Evolutionary conservation across 2,329 filamentous ascomycete genomes (phyloP), one percentile per base, ranked within the genome.

Genomic region (Thyridium curvatum): DNA sequence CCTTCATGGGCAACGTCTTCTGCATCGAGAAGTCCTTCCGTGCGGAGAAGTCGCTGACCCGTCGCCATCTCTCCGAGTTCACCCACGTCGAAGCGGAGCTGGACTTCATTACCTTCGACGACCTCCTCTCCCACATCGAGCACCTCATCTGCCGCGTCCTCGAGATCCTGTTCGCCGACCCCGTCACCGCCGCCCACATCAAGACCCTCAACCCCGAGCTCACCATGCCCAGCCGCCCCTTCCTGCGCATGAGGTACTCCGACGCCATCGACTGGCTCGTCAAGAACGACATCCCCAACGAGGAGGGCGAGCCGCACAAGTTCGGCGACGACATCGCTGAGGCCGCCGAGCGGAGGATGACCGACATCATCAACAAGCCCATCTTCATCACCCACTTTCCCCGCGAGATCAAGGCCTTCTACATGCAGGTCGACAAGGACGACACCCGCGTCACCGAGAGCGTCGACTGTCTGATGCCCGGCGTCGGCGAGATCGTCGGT

Each of bases 11-110:
- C 51, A 87, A 96, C 59, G 89, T 96, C 38, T 98, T 94, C 76
- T 97, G 91, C 60, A 91, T 98, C 54, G 90, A 95, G 65, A 95
- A 95, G 64, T 97, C 91, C 2, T 98, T 98, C 82, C 90, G 93
- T 45, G 93, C 93, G 12, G 93, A 98, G 66, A 96, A 96, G 69
- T 91, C 84, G 7, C 73, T 97, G 41, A 98, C 93, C 36, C 85
- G 93, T 45, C 86, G 93, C 55, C 93, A 98, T 61, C 68, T 98
- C 53, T 86, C 88, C 35, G 93, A 98, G 66, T 98, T 96, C 71
- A 94, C 90, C 2, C 93, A 98, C 68, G 78, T 98, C 50, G 93
- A 98, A 68, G 91, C 84, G 42, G 93, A 98, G 64, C 75, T 98
- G 43, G 93, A 97, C 69, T 97, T 93, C 60, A 94, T 98, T 68